Conservation (phyloP, 164 flowering plant genomes). For the Piper betle region DNA sequence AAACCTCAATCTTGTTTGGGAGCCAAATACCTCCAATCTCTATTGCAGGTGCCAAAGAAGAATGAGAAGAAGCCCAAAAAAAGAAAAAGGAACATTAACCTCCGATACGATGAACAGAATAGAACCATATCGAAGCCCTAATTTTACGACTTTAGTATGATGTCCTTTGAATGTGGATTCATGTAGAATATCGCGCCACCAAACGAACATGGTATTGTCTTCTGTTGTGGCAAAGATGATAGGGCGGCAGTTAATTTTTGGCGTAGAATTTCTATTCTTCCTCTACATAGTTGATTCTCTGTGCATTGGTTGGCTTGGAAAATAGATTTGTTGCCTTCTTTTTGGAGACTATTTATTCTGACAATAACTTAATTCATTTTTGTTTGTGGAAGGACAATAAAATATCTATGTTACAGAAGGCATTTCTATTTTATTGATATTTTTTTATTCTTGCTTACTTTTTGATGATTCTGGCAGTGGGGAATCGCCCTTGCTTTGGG, state of each 20-base stretch:
- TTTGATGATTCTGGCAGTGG: slow-evolving; percentile 27
- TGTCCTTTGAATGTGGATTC: neutral
- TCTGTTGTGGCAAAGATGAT: too few species aligned
- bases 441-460: neutral
- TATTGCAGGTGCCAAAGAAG: too few species aligned
- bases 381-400: neutral
- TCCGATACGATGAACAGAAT: neutral
- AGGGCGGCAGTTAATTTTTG: too few species aligned
- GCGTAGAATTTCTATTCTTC: too few species aligned
- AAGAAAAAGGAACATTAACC: neutral
- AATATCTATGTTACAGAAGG: neutral
- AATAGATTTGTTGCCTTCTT: too few species aligned
- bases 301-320: too few species aligned
- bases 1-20: neutral
- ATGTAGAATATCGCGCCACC: too few species aligned
- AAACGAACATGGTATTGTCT: too few species aligned
- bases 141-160: slow-evolving; percentile 1
- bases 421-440: neutral
- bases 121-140: neutral
- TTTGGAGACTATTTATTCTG: too few species aligned
- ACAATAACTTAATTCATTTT: too few species aligned
- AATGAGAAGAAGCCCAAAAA: too few species aligned
- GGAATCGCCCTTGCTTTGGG: slow-evolving; percentile 88
- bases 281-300: too few species aligned
- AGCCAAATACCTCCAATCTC: neutral